Evolutionary conservation across 2,329 filamentous ascomycete genomes (phyloP), one percentile per base, ranked within the genome.

Genomic region (Aspergillus ustus): DNA sequence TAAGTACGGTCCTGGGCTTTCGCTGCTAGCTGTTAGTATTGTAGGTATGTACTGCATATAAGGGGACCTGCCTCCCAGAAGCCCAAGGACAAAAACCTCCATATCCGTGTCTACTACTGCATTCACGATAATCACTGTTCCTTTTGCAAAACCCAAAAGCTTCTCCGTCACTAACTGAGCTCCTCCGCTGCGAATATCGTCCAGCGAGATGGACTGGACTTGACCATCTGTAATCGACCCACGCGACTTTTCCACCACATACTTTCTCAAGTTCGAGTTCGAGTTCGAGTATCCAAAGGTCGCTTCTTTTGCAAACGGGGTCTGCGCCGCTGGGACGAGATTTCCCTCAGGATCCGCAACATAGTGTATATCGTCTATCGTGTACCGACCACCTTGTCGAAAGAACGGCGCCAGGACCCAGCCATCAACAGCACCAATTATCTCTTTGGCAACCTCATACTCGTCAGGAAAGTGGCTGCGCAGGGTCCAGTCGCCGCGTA

Each of bases 401-500:
- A 87, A 88, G 70, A 87, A 87, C 0, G 85, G 85, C 0, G 84
- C 83, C 0, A 88, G 73, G 2, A 87, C 74, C 80, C 84, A 85
- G 0, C 80, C 83, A 63, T 86, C 82, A 0, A 79, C 78, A 1
- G 75, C 70, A 0, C 84, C 84, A 0, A 86, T 75, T 1, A 82
- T 81, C 1, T 77, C 72, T 59, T 85, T 81, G 0, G 80, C 82
- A 0, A 81, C 82, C 52, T 86, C 83, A 0, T 81, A 77, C 67
- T 87, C 85, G 0, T 83, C 72, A 0, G 84, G 85, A 29, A 87
- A 86, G 51, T 87, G 85, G 0, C 85, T 85, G 1, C 85, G 75
- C 0, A 87, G 68, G 0, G 85, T 87, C 3, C 83, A 86, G 62
- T 88, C 85, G 2, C 84, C 80, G 0, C 85, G 77, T 0, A 87